phyloP scores from a whole-genome alignment of 2,329 filamentous ascomycete genomes.

The Coniosporium tulheliwenetii region DNA sequence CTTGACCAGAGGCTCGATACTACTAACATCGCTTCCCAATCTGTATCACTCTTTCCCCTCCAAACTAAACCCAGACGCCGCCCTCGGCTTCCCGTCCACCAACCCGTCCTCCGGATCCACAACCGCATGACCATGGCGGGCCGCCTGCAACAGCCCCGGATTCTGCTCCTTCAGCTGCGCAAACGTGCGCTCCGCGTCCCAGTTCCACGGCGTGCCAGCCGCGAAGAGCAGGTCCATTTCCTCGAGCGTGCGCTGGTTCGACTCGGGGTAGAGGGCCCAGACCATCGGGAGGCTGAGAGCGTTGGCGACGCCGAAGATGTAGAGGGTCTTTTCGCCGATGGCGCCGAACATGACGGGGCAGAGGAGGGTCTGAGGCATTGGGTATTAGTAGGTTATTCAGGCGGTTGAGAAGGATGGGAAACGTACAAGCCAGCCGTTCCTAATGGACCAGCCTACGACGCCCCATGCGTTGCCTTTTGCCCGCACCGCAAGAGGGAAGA shows the following conservation, averaged over 20 bases:
- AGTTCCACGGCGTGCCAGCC: slow-evolving; percentile 5
- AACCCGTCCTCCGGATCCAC: slow-evolving; percentile 10
- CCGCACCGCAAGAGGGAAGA: slow-evolving; percentile 44
- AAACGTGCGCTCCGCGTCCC: slow-evolving; percentile 49
- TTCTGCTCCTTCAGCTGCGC: slow-evolving; percentile 44
- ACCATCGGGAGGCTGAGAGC: slow-evolving; percentile 1
- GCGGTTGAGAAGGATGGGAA: background rate
- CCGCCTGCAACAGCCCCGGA: slow-evolving; percentile 20
- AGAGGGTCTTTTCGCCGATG: slow-evolving; percentile 28
- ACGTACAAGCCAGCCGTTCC: slow-evolving; percentile 1
- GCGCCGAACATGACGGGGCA: slow-evolving; percentile 41
- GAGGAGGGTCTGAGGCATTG: slow-evolving; percentile 18
- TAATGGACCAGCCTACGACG: slow-evolving; percentile 42
- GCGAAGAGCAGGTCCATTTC: slow-evolving; percentile 10
- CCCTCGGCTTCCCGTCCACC: slow-evolving; percentile 4
- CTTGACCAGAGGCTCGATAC: too few species aligned
- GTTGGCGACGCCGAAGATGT: slow-evolving; percentile 12
- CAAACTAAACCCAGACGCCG: slow-evolving; percentile 3
- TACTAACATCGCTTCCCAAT: too few species aligned
- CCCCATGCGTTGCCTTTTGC: slow-evolving; percentile 65
- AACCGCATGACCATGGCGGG: slow-evolving; percentile 11
- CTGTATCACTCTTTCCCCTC: background rate
- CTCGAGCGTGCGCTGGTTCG: slow-evolving; percentile 7
- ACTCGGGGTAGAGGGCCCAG: background rate
- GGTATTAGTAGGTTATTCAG: background rate